These are phyloP conservation scores for Fusarium sp. DNA, from an alignment of 2,329 filamentous ascomycete species.

Conservation along the genomic window DNA sequence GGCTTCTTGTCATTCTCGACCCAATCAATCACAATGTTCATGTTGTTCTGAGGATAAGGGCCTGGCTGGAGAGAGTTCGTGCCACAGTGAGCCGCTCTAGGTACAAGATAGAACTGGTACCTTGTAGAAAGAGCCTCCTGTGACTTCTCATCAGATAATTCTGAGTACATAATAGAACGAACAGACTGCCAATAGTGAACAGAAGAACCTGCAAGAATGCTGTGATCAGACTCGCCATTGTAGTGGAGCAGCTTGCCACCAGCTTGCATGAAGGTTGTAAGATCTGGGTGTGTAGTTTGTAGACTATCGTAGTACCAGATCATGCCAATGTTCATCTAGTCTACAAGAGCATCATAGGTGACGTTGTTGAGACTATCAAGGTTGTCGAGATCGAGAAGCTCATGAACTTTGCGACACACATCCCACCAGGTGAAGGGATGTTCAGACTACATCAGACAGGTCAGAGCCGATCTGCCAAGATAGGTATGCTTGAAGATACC, in stretches of 20 bases:
- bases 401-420: slow-evolving; percentile 13
- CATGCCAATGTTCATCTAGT: slow-evolving; percentile 4
- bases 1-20: slow-evolving; percentile 2
- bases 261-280: background rate
- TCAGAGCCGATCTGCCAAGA: slow-evolving; percentile 8
- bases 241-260: slow-evolving; percentile 13
- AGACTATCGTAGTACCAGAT: slow-evolving; percentile 7
- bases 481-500: background rate
- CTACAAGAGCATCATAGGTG: background rate
- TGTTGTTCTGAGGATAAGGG: slow-evolving; percentile 8
- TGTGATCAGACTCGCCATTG: background rate
- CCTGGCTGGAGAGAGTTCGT: slow-evolving; percentile 3
- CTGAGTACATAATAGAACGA: slow-evolving; percentile 1
- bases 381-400: background rate
- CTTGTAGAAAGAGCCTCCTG: background rate
- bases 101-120: slow-evolving; percentile 12
- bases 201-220: background rate
- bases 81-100: slow-evolving; percentile 9
- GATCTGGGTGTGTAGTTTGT: slow-evolving; percentile 6
- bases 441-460: background rate
- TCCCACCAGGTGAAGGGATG: slow-evolving; percentile 1
- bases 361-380: background rate
- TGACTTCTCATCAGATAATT: background rate
- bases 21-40: slow-evolving; percentile 9
- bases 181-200: slow-evolving; percentile 14